Evolutionary conservation across 306 rosid species (phyloP), one percentile per base, ranked within the genome.

Genomic region (Vicia faba): DNA sequence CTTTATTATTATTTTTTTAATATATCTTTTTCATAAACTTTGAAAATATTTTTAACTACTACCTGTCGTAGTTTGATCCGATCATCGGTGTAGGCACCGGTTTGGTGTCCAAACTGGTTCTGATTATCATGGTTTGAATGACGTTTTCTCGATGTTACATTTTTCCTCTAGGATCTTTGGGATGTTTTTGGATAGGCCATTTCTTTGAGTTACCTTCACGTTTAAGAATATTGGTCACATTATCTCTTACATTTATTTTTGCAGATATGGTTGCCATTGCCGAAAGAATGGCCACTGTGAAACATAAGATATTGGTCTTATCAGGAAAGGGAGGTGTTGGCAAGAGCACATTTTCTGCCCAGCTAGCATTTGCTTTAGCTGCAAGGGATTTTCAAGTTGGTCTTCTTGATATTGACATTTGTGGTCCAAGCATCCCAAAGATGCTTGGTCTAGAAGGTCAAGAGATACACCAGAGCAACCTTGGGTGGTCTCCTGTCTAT

Each of bases 281-380:
- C 10, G 98, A 89, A 75, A 78, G 97, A 71, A 86, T 93, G 98
- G 91, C 96, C 9, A 83, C 89, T n/a, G 97, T 89, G 40, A 93
- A 89, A 84, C 97, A 89, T 78, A 93, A 89, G 83, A 93, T 89
- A 73, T 74, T 93, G 54, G 84, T 93, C 68, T 73, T 93, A 56
- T 93, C 98, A 0, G 97, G 98, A 60, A 93, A 93, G 40, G 98
- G 98, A 63, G 97, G 98, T 59, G 98, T 93, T 61, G 97, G 98
- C 43, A 89, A 93, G 91, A 93, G 97, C 79, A 93, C 98, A 10
- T 89, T 93, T 77, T 88, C 96, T 45, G 87, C 98, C 35, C 97
- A 93, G 61, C 82, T 93, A 4, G 83, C 97, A 16, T 93, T 83
- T 80, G 99, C 96, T 11, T 82, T 93, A 49, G 95, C 99, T 33